phyloP scores from a whole-genome alignment of 306 rosid species.

The Quercus alba region DNA sequence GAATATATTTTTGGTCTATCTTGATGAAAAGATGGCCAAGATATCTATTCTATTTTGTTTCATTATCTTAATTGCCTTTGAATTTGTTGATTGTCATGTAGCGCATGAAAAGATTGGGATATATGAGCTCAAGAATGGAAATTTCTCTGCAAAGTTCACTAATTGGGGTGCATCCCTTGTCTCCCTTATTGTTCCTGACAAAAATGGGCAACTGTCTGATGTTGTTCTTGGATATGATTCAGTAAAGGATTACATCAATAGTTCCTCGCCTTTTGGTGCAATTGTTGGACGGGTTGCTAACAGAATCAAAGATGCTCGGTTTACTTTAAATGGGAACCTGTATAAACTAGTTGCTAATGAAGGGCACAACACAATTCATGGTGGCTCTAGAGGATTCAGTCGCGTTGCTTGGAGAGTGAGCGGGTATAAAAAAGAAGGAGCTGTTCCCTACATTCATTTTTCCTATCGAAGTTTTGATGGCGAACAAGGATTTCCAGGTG shows the following conservation, averaged over 20 bases:
- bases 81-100: not conserved
- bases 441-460: slow-evolving; percentile 53
- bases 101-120: not conserved
- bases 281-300: slow-evolving; percentile 83
- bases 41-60: not conserved
- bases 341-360: slow-evolving; percentile 69
- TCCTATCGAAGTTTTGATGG: slow-evolving; percentile 68
- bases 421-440: slow-evolving; percentile 39
- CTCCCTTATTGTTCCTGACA: no score
- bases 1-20: no score
- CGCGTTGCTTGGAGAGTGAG: slow-evolving; percentile 68
- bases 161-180: no score
- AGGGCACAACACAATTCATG: slow-evolving; percentile 72
- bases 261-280: slow-evolving; percentile 39
- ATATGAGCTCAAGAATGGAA: no score
- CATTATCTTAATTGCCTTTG: not conserved
- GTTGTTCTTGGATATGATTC: slow-evolving; percentile 75
- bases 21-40: not conserved
- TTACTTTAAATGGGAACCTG: slow-evolving; percentile 50
- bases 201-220: slow-evolving; percentile 57
- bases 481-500: slow-evolving; percentile 92
- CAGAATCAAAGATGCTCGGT: slow-evolving; percentile 76
- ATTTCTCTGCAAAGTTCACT: no score
- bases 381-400: slow-evolving; percentile 77
- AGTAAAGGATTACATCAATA: slow-evolving; percentile 33